Evolutionary conservation across 768 basidiomycete genomes (phyloP).

Genomic region (Clitopilus hobsonii): DNA sequence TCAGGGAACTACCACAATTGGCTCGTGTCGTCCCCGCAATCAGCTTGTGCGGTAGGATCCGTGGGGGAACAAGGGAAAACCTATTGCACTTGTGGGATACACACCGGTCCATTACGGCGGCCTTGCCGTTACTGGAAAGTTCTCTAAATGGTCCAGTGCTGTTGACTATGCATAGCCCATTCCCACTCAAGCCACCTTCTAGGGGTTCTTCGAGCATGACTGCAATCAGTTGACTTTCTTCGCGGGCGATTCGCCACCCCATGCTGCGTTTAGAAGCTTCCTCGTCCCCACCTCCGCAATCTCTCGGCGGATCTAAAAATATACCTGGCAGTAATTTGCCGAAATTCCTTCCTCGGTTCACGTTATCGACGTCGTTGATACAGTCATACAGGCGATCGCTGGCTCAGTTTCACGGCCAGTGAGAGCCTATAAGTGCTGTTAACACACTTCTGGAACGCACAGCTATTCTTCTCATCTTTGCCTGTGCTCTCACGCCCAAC

Average conservation of each 20-base stretch:
- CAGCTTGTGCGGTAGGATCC: background rate
- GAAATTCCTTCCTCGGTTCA: background rate
- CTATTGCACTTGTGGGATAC: background rate
- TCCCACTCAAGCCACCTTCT: too few species aligned
- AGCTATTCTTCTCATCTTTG: background rate
- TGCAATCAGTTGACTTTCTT: background rate
- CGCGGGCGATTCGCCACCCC: background rate
- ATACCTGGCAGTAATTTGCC: background rate
- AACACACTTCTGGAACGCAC: background rate
- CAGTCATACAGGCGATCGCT: too few species aligned
- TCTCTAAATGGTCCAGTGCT: background rate
- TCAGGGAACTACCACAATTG: background rate
- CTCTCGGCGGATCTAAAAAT: background rate
- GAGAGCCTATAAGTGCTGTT: background rate
- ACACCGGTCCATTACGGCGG: background rate
- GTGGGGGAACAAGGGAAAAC: background rate
- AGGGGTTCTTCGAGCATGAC: background rate
- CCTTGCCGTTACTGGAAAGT: background rate
- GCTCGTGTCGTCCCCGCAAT: background rate
- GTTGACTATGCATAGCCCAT: too few species aligned
- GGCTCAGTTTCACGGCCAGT: too few species aligned
- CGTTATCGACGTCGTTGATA: too few species aligned
- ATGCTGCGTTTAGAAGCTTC: background rate
- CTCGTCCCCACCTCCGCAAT: background rate
- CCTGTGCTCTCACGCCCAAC: background rate